Evolutionary conservation across 805 yeast genomes (phyloP).

Genomic region (Ogataea trehaloabstinens): DNA sequence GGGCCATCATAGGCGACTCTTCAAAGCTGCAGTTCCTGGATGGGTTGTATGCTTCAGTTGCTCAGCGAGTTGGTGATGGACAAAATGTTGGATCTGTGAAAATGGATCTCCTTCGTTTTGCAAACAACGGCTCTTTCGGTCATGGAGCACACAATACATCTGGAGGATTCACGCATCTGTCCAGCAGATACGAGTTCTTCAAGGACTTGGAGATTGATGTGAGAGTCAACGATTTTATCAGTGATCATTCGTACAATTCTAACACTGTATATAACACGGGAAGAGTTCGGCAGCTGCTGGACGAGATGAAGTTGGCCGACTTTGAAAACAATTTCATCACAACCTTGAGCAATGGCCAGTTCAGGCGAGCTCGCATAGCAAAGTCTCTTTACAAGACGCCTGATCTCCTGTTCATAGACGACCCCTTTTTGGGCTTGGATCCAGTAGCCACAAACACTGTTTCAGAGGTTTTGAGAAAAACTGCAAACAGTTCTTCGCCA

Average conservation of each 20-base stretch:
- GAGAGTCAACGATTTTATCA: constrained; percentile 58
- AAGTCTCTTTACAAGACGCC: constrained; percentile 67
- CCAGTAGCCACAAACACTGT: constrained; percentile 66
- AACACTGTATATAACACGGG: constrained; percentile 34
- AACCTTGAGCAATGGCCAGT: constrained; percentile 90
- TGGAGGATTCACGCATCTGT: constrained; percentile 63
- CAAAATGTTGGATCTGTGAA: constrained; percentile 30
- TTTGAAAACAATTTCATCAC: constrained; percentile 75
- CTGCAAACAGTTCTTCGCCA: constrained; percentile 11
- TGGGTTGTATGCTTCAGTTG: neutral
- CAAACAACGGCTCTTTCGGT: constrained; percentile 35
- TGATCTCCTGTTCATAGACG: constrained; percentile 70
- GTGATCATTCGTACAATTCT: constrained; percentile 51
- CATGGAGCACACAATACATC: constrained; percentile 35
- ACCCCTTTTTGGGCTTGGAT: constrained; percentile 90
- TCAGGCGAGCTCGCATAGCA: constrained; percentile 86
- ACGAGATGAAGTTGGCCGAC: constrained; percentile 51
- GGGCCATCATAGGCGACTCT: constrained; percentile 56
- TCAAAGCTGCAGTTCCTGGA: constrained; percentile 50
- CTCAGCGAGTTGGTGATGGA: neutral
- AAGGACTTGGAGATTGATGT: constrained; percentile 77
- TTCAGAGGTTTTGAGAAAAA: constrained; percentile 45
- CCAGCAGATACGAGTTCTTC: constrained; percentile 86
- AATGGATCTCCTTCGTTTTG: constrained; percentile 37
- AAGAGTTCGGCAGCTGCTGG: constrained; percentile 42